Base-by-base conservation (phyloP, 2,329 filamentous ascomycete genomes). In the Berkeleyomyces basicola region DNA sequence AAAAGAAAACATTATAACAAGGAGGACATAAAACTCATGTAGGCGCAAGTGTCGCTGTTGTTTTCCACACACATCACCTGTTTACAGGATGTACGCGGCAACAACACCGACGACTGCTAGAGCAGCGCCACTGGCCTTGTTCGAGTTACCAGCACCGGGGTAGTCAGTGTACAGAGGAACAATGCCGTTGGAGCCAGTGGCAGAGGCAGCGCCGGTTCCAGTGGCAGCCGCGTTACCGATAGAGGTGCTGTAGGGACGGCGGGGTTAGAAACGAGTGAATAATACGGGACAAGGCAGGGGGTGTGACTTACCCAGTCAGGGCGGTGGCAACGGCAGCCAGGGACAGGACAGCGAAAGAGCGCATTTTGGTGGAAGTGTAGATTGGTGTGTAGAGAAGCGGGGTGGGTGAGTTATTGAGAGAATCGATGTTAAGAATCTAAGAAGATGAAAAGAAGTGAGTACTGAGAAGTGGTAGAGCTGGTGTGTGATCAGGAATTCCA, bases 111-210 rank as follows among this genome's bases (percentile, higher is more conserved):
- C 60, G 10, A 62, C 63, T 1, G 63, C 63, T 39, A 64, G 59
- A 39, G 63, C 63, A 7, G 60, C 63, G 53, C 63, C 63, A 6
- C 59, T 58, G 31, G 63, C 59, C 60, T 64, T 51, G 60, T 61
- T 55, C 1, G 60, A 42, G 46, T 40, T 62, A 11, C 59, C 63
- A n/a, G 63, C 63, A 31, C 59, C 63, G 11, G 63, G 63, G 42
- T 64, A 64, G 10, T 60, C 60, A 7, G 63, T 64, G 60, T 64
- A 64, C n/a, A 64, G 53, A 60, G 63, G 63, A 14, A 55, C 47
- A 16, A 40, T 16, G 1, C 40, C 37, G 44, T 39, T 36, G 11
- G 59, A 49, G 37, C 43, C 59, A 7, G 31, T 44, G 40, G 59
- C 23, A 0, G 59, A 40, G 0, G n/a, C 43, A 3, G 43, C 11